Evolutionary conservation across 140 eudicot species (phyloP).

Genomic region (Erigeron philadelphicus): DNA sequence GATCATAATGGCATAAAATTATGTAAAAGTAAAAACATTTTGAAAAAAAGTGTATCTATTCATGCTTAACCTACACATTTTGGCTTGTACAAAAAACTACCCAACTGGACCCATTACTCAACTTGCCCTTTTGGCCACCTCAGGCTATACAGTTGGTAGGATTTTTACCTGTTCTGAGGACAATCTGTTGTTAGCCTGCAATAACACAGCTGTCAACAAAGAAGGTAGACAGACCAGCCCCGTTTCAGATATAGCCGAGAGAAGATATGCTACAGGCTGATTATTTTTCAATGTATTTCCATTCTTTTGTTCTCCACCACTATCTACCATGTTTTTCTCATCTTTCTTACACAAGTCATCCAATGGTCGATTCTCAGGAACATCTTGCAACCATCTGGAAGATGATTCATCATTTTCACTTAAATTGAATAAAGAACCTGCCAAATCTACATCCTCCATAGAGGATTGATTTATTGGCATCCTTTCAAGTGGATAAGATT

Average conservation of each 20-base stretch:
- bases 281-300: slow-evolving; percentile 34
- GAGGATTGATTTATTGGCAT: slow-evolving; percentile 23
- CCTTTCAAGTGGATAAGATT: slow-evolving; percentile 41
- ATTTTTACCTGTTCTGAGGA: slow-evolving; percentile 74
- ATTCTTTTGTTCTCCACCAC: slow-evolving; percentile 36
- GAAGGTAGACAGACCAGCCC: slow-evolving; percentile 94
- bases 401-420: slow-evolving; percentile 26
- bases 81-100: not conserved
- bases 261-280: slow-evolving; percentile 61
- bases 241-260: slow-evolving; percentile 77
- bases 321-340: slow-evolving; percentile 31
- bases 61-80: not conserved
- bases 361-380: slow-evolving; percentile 53
- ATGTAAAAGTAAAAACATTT: not conserved
- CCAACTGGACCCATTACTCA: not conserved
- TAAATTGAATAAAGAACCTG: slow-evolving; percentile 15
- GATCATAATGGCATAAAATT: too few species aligned
- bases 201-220: slow-evolving; percentile 82
- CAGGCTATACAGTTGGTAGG: not conserved
- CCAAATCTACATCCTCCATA: slow-evolving; percentile 26
- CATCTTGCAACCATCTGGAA: slow-evolving; percentile 44
- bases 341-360: slow-evolving; percentile 40
- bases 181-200: slow-evolving; percentile 85
- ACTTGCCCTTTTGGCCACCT: not conserved
- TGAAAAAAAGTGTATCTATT: not conserved